Conservation (phyloP, 345 rosid species). For the Anastatica hierochuntica region DNA sequence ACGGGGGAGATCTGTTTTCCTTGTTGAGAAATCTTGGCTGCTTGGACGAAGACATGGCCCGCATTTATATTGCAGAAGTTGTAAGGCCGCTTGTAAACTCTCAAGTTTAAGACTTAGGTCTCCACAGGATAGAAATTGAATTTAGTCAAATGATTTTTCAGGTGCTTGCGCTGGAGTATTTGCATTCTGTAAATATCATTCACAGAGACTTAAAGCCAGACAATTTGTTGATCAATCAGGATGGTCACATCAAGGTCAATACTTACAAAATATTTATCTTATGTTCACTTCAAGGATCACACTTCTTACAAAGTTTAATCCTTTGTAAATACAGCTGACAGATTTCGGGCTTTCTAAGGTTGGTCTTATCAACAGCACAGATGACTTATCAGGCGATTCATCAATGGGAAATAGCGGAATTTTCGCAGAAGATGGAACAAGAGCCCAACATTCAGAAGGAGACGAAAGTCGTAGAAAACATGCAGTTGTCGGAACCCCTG, state of each 20-base stretch:
- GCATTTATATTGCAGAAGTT: slow-evolving; percentile 86
- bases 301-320: slow-evolving; percentile 21
- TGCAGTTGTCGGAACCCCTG: slow-evolving; percentile 87
- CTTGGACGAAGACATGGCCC: slow-evolving; percentile 92
- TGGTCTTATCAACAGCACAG: slow-evolving; percentile 94
- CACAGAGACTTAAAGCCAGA: slow-evolving; percentile 98
- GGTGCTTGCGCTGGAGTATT: slow-evolving; percentile 98
- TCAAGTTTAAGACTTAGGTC: neutral
- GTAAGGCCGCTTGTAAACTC: slow-evolving; percentile 41
- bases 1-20: slow-evolving; percentile 96
- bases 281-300: too few relatives aligned
- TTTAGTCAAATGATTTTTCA: slow-evolving; percentile 31
- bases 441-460: slow-evolving; percentile 27
- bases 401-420: slow-evolving; percentile 45
- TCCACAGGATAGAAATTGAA: neutral
- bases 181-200: slow-evolving; percentile 84
- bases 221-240: slow-evolving; percentile 92
- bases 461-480: slow-evolving; percentile 66
- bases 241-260: slow-evolving; percentile 96
- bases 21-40: slow-evolving; percentile 80
- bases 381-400: slow-evolving; percentile 72
- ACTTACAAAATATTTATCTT: neutral
- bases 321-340: slow-evolving; percentile 70
- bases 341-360: slow-evolving; percentile 98
- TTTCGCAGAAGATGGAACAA: slow-evolving; percentile 45